Evolutionary conservation across 176 grass and related monocot genomes (phyloP), one percentile per base, ranked within the genome.

Genomic region (Eleusine coracana): DNA sequence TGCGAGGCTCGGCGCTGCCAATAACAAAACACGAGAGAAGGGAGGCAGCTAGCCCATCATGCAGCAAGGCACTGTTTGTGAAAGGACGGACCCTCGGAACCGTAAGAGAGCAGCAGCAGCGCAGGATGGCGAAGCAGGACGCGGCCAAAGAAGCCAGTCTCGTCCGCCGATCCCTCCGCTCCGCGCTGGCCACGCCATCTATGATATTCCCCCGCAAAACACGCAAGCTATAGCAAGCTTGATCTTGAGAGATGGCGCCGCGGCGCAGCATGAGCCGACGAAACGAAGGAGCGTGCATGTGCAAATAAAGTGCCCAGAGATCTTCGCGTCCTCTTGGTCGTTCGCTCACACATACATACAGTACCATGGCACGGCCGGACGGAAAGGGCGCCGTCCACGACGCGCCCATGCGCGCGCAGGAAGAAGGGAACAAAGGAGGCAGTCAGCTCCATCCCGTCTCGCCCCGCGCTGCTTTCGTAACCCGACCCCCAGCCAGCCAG

Each of bases 161-260:
- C 14, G 16, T 46, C 44, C 40, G 0, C 40, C 41, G 5, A 44
- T 48, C 40, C 31, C 31, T 34, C 31, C 31, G 31, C 73, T 44
- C 82, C 62, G 20, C 59, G 17, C 54, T 56, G 54, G 54, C 55
- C 71, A n/a, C 62, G 62, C 12, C 62, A 27, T 37, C n/a, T 58
- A n/a, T n/a, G n/a, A n/a, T n/a, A n/a, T n/a, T n/a, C 37, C 79
- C 78, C 73, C 79, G 85, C 29, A 36, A 66, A 80, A 54, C 83
- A 79, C 68, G 83, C n/a, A 41, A 71, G 5, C 13, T 48, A 10
- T 48, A 10, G 6, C 45, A 34, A 34, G 40, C 45, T 50, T 50
- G 48, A 52, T 50, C 8, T 34, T 9, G 0, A 1, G 8, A 46
- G 14, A 10, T 15, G 18, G 18, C 41, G 15, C 39, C 6, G 42